Evolutionary conservation across 345 rosid genomes (phyloP), one percentile per base, ranked within the genome.

Genomic region (Cardamine resedifolia): DNA sequence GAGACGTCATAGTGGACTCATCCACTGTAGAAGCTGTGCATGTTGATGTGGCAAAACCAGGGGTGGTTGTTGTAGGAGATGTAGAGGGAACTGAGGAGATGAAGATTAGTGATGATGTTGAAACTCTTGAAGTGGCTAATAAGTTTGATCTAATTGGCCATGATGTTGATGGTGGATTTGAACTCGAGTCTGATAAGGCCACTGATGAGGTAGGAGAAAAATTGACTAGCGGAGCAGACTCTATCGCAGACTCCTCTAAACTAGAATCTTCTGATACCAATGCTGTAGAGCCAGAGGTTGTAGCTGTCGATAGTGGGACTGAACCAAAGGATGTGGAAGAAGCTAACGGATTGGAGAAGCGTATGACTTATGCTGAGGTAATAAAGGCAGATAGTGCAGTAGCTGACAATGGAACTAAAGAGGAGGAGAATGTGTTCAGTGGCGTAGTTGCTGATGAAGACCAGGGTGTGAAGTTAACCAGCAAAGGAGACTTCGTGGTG

Each of bases 1-100:
- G 75, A 64, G 83, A 85, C 19, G 33, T 23, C 31, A 19, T 58
- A 19, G 71, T 58, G 55, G 68, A 77, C 52, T 71, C 71, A 2
- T 47, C 71, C 6, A 65, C 69, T 64, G 59, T 80, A 61, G 85
- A 82, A 49, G 62, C 77, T 20, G 75, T 83, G 14, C 70, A 68
- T 59, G 78, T 72, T 66, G 79, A 77, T 80, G 58, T 70, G 48
- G 45, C 61, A 20, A 76, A 39, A 65, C 60, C 77, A 1, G 79
- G 77, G 47, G 83, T 70, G 39, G 86, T 70, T 68, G 81, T 72
- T 15, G 79, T 79, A 66, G 87, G 82, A 34, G 88, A 81, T 53
- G 68, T 41, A 47, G 85, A 68, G 24, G 84, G 75, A 44, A 44
- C 16, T 64, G 73, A 80, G 76, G 72, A 75, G 33, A 15, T 74